Conservation (phyloP, 2,329 filamentous ascomycete species). For the Lasiodiplodia sp. region DNA sequence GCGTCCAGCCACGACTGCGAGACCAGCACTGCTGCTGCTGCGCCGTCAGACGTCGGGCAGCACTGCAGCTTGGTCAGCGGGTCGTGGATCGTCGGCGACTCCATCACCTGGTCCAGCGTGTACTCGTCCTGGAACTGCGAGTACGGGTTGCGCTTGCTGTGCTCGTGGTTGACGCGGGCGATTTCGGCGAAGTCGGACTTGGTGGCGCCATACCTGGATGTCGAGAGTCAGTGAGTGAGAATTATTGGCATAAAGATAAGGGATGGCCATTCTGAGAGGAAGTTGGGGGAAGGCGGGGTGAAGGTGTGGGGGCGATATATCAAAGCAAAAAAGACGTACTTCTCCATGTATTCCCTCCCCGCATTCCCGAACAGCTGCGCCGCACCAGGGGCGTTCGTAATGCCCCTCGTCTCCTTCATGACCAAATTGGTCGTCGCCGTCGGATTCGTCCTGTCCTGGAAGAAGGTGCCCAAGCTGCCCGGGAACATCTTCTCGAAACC, state of each 20-base stretch:
- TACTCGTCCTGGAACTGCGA: conserved; percentile 97
- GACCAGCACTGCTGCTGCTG: conserved; percentile 86
- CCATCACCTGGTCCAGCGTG: conserved; percentile 80
- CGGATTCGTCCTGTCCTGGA: conserved; percentile 84
- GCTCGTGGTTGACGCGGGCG: conserved; percentile 88
- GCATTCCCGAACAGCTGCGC: conserved; percentile 97
- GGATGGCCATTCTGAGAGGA: neutral
- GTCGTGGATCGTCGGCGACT: conserved; percentile 78
- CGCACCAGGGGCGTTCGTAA: conserved; percentile 82
- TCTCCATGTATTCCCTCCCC: conserved; percentile 92
- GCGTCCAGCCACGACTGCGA: conserved; percentile 88
- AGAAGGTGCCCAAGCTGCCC: conserved; percentile 83
- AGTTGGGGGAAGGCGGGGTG: neutral
- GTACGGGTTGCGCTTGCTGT: conserved; percentile 93
- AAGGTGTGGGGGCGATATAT: neutral
- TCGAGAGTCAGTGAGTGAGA: neutral
- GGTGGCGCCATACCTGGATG: conserved; percentile 76
- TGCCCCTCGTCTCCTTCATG: conserved; percentile 82
- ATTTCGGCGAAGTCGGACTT: conserved; percentile 93
- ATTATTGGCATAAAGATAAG: neutral
- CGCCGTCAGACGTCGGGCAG: conserved; percentile 94
- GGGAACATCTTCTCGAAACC: conserved; percentile 99
- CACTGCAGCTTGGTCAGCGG: conserved; percentile 98
- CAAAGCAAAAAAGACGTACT: conserved; percentile 57
- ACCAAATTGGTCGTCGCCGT: conserved; percentile 75